Conservation (phyloP, 106 monocot genomes). For the Narthecium ossifragum region DNA sequence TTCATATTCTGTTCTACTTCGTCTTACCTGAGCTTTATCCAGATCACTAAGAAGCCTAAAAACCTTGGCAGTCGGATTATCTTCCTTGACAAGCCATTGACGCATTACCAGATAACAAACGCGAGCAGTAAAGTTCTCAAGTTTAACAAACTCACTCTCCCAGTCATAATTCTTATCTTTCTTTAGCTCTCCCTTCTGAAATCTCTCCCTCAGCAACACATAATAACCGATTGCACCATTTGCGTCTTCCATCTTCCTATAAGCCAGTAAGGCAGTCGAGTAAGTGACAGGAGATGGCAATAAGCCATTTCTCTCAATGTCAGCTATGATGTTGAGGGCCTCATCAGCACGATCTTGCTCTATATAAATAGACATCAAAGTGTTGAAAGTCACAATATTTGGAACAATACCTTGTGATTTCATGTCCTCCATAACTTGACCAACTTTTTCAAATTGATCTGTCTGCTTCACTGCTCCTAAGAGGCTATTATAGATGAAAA, state of each 20-base stretch:
- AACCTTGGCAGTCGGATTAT: slow-evolving; percentile 22
- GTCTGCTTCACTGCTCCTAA: slow-evolving; percentile 61
- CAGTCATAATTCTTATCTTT: slow-evolving; percentile 35
- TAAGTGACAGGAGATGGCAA: slow-evolving; percentile 66
- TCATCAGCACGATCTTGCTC: slow-evolving; percentile 42
- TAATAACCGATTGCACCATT: slow-evolving; percentile 48
- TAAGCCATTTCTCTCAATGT: slow-evolving; percentile 47
- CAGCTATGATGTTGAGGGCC: slow-evolving; percentile 37
- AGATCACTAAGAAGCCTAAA: slow-evolving; percentile 50
- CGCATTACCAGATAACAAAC: slow-evolving; percentile 71
- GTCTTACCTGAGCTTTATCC: slow-evolving; percentile 41
- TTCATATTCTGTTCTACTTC: slow-evolving; percentile 37
- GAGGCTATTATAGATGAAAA: slow-evolving; percentile 78
- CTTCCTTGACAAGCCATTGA: slow-evolving; percentile 43
- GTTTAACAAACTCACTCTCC: slow-evolving; percentile 58
- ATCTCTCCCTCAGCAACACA: slow-evolving; percentile 35
- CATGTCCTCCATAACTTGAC: slow-evolving; percentile 68
- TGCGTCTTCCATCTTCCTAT: slow-evolving; percentile 66
- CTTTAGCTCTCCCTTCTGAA: slow-evolving; percentile 33
- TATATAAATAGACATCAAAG: slow-evolving; percentile 71
- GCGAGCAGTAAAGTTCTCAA: slow-evolving; percentile 39
- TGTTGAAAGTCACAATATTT: slow-evolving; percentile 83
- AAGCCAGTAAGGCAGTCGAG: slow-evolving; percentile 53
- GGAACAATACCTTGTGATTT: slow-evolving; percentile 46
- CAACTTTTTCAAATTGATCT: slow-evolving; percentile 29